phyloP scores from a whole-genome alignment of 176 grass and related monocot genomes.

The Oryza glumipatula region DNA sequence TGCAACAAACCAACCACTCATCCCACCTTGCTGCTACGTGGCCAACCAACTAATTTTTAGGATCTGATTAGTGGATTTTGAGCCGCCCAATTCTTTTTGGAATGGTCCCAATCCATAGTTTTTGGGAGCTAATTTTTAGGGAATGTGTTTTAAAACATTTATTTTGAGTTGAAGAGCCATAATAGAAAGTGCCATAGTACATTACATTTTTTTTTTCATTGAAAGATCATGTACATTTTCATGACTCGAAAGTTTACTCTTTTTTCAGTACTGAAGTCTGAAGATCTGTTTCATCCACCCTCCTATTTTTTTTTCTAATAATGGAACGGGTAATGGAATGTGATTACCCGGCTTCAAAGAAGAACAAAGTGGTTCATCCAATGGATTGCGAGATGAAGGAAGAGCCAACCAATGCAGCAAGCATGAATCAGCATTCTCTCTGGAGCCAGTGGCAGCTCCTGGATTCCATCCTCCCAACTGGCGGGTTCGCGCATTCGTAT shows the following conservation, averaged over 20 bases:
- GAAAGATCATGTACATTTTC: neutral
- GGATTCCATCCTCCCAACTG: conserved; percentile 87
- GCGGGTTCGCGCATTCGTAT: conserved; percentile 83
- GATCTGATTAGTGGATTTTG: no score
- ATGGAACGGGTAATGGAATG: conserved; percentile 40
- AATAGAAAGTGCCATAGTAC: neutral
- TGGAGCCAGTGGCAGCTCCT: conserved; percentile 93
- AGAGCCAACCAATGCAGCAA: neutral
- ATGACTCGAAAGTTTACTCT: neutral
- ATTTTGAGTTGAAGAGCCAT: neutral
- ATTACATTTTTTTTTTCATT: neutral
- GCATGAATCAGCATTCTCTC: conserved; percentile 28
- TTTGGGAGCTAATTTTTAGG: no score
- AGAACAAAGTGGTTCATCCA: conserved; percentile 16
- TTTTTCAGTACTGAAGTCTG: conserved; percentile 17
- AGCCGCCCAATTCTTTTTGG: no score
- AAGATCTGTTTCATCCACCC: neutral
- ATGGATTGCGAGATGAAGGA: conserved; percentile 33
- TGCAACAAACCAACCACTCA: no score
- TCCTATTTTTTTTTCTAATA: no score
- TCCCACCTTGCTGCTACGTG: no score
- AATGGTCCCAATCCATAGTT: no score
- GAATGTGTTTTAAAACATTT: neutral
- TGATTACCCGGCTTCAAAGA: conserved; percentile 15
- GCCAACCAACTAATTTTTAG: no score